Conservation (phyloP, 306 rosid genomes). For the Gastrolobium bilobum region DNA sequence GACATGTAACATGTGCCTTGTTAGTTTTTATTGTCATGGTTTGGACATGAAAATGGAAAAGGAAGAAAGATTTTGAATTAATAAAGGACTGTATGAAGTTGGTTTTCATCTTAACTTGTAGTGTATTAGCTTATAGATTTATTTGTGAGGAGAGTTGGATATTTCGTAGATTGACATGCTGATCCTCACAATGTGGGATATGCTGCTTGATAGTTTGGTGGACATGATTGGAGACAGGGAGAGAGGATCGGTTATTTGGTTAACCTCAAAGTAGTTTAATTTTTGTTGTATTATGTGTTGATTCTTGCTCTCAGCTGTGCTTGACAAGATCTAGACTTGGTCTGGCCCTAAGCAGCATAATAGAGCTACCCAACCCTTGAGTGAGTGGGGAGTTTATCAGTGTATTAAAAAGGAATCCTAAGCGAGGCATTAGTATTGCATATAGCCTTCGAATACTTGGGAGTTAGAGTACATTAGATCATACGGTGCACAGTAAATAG, state of each 20-base stretch:
- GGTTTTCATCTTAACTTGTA: slow-evolving; percentile 16
- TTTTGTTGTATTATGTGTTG: slow-evolving; percentile 30
- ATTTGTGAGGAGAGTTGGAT: slow-evolving; percentile 26
- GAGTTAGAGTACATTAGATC: slow-evolving; percentile 6
- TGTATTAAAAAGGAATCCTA: not conserved
- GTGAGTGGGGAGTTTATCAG: not conserved
- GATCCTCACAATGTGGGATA: not conserved
- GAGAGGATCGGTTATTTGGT: slow-evolving; percentile 2
- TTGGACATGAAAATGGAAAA: not conserved
- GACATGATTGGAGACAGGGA: not conserved
- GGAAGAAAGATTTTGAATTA: not conserved
- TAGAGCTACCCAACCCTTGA: not conserved
- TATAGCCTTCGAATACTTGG: slow-evolving; percentile 17
- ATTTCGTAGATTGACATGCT: slow-evolving; percentile 8
- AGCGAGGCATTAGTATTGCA: not conserved
- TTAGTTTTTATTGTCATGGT: slow-evolving; percentile 9
- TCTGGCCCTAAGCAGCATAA: not conserved
- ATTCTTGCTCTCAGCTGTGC: slow-evolving; percentile 4
- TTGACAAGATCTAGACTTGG: slow-evolving; percentile 1
- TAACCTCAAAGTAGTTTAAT: not conserved
- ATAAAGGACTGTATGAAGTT: not conserved
- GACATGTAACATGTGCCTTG: not conserved
- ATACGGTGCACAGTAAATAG: not conserved
- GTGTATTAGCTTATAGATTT: not conserved
- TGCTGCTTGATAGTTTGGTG: not conserved